A percentile compares a stretch with the other conserved stretches of the same genome.
These are phyloP conservation scores for Otatea glauca DNA, from an alignment of 176 grass and related monocot genomes.

Conservation along the genomic window DNA sequence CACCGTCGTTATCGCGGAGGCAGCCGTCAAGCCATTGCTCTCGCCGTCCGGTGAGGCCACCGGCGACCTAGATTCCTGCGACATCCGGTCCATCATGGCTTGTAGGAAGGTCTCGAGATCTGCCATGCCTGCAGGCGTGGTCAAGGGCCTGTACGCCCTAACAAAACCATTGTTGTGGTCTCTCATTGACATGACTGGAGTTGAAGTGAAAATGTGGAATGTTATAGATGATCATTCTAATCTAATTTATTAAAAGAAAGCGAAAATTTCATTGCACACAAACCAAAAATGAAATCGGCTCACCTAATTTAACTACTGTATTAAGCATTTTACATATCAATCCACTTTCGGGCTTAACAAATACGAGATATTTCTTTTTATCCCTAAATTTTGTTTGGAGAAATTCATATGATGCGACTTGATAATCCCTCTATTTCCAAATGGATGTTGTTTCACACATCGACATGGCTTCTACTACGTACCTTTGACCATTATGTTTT, in stretches of 20 bases:
- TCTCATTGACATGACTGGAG: not conserved
- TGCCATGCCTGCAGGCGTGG: not conserved
- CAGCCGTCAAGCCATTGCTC: not conserved
- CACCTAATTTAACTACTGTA: not conserved
- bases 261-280: not conserved
- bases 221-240: too few relatives aligned
- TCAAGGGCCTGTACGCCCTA: not conserved
- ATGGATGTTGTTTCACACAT: not conserved
- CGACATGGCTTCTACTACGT: too few relatives aligned
- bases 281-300: not conserved
- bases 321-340: not conserved
- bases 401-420: not conserved
- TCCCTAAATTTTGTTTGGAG: too few relatives aligned
- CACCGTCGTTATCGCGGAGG: not conserved
- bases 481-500: too few relatives aligned
- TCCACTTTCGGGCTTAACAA: not conserved
- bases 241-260: not conserved
- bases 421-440: not conserved
- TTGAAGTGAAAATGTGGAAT: slow-evolving; percentile 3
- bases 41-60: not conserved
- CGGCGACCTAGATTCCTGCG: not conserved
- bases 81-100: not conserved
- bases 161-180: too few relatives aligned
- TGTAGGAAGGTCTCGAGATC: not conserved
- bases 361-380: too few relatives aligned